Evolutionary conservation across 805 yeast species (phyloP), one percentile per base, ranked within the genome.

Genomic region (Kluyveromyces nonfermentans): DNA sequence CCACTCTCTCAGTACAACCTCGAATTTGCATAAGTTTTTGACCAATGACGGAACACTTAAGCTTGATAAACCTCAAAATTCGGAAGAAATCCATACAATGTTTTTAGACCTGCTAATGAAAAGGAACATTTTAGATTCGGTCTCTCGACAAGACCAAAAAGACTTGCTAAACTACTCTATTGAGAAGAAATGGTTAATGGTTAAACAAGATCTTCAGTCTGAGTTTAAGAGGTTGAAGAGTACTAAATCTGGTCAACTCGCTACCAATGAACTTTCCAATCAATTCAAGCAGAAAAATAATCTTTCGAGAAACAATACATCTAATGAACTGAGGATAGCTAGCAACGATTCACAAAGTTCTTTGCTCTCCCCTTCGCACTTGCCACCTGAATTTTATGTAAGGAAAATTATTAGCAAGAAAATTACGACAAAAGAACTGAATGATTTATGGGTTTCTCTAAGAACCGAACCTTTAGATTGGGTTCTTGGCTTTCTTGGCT

Each of bases 101-200:
- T 88, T 86, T 59, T 73, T 77, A 43, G 88, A 82, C 46, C 74
- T 89, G 48, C 83, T 89, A 90, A 80, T 77, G 42, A 78, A 80
- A 53, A 76, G 96, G 55, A 94, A 89, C 59, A 56, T 62, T 15
- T 83, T 86, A 63, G 77, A 72, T 48, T 65, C 72, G 35, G 66
- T 83, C 28, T 85, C 96, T 0, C 77, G 76, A 20, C 76, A 75
- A 41, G 95, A 93, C 3, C 80, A 80, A 51, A 74, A 70, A 44
- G 93, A 85, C 56, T 79, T 90, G 84, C 71, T 77, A 55, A 75
- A 74, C 52, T 88, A 83, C 57, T 75, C 83, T 35, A 67, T 77
- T 0, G 85, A 82, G 40, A 85, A 87, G 54, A 90, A 90, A 64
- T 88, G 96, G 95, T 80, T 85, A 82, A 72, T 89, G 51, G 82